These are phyloP conservation scores for Endotrypanum monterogeii DNA, from an alignment of 208 protist species.

Conservation along the genomic window DNA sequence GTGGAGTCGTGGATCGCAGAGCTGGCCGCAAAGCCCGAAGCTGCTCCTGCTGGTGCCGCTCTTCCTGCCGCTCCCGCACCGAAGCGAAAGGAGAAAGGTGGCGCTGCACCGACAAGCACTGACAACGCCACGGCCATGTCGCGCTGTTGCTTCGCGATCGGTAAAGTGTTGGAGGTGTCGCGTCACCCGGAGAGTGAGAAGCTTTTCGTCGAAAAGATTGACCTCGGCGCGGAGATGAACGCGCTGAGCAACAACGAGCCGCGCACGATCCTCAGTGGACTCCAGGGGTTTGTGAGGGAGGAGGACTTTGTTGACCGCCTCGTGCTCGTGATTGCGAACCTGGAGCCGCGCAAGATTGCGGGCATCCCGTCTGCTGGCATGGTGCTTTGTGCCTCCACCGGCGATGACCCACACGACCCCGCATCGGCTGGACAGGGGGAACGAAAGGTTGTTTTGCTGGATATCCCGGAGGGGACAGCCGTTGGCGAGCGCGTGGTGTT, in stretches of 20 bases:
- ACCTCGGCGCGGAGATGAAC: slow-evolving; percentile 87
- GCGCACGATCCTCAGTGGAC: slow-evolving; percentile 91
- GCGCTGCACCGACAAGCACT: slow-evolving; percentile 16
- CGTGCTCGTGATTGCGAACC: slow-evolving; percentile 92
- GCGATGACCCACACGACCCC: slow-evolving; percentile 50
- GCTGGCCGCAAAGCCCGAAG: slow-evolving; percentile 37
- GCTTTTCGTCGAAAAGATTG: slow-evolving; percentile 94
- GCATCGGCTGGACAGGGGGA: slow-evolving; percentile 42
- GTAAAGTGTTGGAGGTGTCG: slow-evolving; percentile 85
- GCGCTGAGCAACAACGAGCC: slow-evolving; percentile 57
- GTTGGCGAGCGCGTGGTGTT: slow-evolving; percentile 91
- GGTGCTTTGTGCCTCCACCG: slow-evolving; percentile 90
- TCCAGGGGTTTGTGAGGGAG: slow-evolving; percentile 85
- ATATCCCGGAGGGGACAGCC: slow-evolving; percentile 81
- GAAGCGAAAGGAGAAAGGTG: slow-evolving; percentile 26
- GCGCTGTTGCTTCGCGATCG: slow-evolving; percentile 83
- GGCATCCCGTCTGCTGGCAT: slow-evolving; percentile 92
- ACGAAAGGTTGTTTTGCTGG: slow-evolving; percentile 79
- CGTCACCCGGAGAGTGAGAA: slow-evolving; percentile 89
- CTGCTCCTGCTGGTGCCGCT: slow-evolving; percentile 21
- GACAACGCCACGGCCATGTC: slow-evolving; percentile 73
- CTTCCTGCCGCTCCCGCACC: slow-evolving; percentile 7
- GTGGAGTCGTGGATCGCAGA: slow-evolving; percentile 80
- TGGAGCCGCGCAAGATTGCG: slow-evolving; percentile 93
- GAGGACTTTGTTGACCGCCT: slow-evolving; percentile 83